A percentile compares a stretch with the other conserved stretches of the same genome.
These are phyloP conservation scores for Austroboletus novae-zelandiae DNA, from an alignment of 1,284 basidiomycete species.

Conservation along the genomic window DNA sequence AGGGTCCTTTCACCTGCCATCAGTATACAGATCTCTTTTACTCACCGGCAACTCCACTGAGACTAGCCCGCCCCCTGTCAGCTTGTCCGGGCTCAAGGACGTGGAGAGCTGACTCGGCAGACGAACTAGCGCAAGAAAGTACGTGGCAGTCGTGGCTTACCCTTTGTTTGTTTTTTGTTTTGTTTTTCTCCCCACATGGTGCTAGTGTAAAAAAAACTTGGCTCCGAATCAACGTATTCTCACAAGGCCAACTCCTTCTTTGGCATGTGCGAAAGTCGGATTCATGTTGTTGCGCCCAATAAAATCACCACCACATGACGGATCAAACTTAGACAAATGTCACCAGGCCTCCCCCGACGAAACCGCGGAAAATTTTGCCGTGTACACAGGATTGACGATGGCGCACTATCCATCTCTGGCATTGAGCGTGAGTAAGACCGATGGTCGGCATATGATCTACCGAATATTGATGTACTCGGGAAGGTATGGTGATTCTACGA, in stretches of 20 bases:
- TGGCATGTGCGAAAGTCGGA: no score
- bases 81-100: neutral
- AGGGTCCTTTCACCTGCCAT: slow-evolving; percentile 2
- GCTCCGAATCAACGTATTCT: neutral
- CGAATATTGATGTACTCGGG: slow-evolving; percentile 5
- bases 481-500: slow-evolving; percentile 6
- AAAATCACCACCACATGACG: neutral
- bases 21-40: neutral
- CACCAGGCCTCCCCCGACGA: neutral
- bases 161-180: no score
- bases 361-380: slow-evolving; percentile 7
- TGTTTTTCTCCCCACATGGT: neutral
- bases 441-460: no score
- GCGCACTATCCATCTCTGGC: neutral
- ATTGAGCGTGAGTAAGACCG: neutral
- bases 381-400: neutral
- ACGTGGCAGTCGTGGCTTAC: no score
- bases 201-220: no score
- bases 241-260: neutral
- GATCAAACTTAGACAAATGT: neutral
- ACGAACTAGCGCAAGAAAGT: no score
- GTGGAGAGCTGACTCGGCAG: neutral
- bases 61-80: no score
- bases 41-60: slow-evolving; percentile 6
- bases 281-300: neutral